Evolutionary conservation across 495 filamentous ascomycete genomes (phyloP), one percentile per base, ranked within the genome.

Genomic region (Penicillium soppii): DNA sequence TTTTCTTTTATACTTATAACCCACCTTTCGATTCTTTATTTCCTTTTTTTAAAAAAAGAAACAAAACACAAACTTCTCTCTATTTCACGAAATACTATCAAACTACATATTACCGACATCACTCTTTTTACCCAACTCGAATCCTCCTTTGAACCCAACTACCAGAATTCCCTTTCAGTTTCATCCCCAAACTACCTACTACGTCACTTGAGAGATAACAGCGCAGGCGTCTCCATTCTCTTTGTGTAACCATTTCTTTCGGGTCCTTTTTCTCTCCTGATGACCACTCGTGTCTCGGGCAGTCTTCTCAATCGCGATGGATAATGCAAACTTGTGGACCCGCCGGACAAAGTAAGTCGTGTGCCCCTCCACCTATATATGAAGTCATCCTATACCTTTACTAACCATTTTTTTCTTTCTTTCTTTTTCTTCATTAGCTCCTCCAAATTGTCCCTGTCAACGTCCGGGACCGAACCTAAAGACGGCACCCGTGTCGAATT

Each of bases 381-480:
- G 10, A 13, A n/a, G 17, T 39, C 39, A 48, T 10, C 4, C 16
- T 20, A 35, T 20, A 23, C 10, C 43, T 21, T 32, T 3, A 38
- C 43, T 35, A 13, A 26, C 20, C 6, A 26, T 5, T 51, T 0
- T 3, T 20, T 17, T n/a, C 3, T 8, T 20, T 27, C 45, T 30
- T 37, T 51, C 23, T 46, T 47, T 41, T 43, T 39, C 27, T 16
- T 37, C 40, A 50, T 37, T 65, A 92, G 87, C 79, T 79, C 82
- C 68, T 89, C 82, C 80, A 98, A 95, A 77, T 85, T 96, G 74
- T 94, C 89, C 47, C 78, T 97, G 37, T 89, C 91, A 57, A 91
- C 89, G 61, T 76, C 86, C 54, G 80, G 81, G 54, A 76, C 74
- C 58, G 74, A 76, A 56, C 65, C 71, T 68, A 80, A 86, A 72